A percentile compares a stretch with the other conserved stretches of the same genome.
Conservation (phyloP, 441 rosid genomes). For the Kokia cookei region DNA sequence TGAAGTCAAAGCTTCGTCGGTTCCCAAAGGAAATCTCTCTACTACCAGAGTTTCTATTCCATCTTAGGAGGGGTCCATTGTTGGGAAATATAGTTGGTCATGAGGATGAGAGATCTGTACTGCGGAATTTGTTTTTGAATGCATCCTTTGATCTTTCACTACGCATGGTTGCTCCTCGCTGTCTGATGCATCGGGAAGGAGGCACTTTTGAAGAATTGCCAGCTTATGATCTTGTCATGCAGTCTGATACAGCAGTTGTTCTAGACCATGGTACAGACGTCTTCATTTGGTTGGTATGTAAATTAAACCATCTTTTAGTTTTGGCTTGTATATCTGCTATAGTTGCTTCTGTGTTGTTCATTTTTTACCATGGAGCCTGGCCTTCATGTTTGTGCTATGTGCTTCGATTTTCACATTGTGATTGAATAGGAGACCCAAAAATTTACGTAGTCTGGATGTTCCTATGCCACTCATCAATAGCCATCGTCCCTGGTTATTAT, state of each 20-base stretch:
- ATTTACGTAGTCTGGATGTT: background rate
- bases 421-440: background rate
- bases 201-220: conserved; percentile 94
- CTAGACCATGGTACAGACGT: conserved; percentile 97
- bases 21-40: conserved; percentile 80
- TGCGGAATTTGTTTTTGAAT: conserved; percentile 76
- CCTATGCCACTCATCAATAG: background rate
- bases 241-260: conserved; percentile 90
- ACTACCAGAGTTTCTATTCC: conserved; percentile 82
- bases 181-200: conserved; percentile 93
- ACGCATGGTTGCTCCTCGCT: conserved; percentile 90
- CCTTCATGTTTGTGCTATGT: background rate
- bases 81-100: conserved; percentile 93
- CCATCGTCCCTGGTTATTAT: background rate
- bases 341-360: conserved; percentile 5
- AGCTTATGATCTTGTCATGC: conserved; percentile 91
- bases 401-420: background rate
- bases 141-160: conserved; percentile 91
- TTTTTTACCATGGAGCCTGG: conserved; percentile 3
- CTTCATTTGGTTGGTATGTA: conserved; percentile 95
- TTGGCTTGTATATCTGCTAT: background rate
- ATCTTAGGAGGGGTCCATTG: conserved; percentile 85
- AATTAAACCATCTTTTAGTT: conserved; percentile 14
- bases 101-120: conserved; percentile 91
- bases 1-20: conserved; percentile 69